Conservation (phyloP, 2,329 filamentous ascomycete genomes). For the Colletotrichum orbiculare region DNA sequence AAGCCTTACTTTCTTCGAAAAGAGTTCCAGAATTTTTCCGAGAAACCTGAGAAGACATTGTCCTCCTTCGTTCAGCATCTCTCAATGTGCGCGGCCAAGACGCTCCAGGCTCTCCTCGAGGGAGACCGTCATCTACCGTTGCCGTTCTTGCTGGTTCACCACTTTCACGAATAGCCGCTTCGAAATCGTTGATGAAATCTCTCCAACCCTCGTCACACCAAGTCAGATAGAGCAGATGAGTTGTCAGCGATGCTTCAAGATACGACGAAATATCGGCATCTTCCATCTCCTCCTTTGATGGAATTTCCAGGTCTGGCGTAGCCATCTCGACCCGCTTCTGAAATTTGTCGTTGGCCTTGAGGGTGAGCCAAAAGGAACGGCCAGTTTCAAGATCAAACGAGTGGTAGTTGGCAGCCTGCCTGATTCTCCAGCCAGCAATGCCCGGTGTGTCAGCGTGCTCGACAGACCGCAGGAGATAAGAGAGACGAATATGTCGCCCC, state of each 20-base stretch:
- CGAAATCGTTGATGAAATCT: constrained; percentile 14
- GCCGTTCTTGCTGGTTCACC: neutral
- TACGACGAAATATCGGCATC: neutral
- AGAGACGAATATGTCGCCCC: neutral
- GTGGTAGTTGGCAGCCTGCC: constrained; percentile 12
- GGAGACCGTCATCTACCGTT: neutral
- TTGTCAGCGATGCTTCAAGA: constrained; percentile 5
- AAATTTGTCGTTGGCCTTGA: neutral
- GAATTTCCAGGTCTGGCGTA: neutral
- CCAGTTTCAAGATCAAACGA: constrained; percentile 1
- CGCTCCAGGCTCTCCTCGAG: neutral
- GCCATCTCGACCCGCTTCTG: rapidly evolving
- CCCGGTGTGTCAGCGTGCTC: neutral
- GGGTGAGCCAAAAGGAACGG: neutral
- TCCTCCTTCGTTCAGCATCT: no score
- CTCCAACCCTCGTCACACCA: constrained; percentile 26
- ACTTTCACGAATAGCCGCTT: neutral
- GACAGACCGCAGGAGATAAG: constrained; percentile 15
- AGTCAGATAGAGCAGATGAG: neutral
- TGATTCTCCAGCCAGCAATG: neutral
- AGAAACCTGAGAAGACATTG: no score
- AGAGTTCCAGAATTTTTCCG: no score
- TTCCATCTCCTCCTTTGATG: neutral
- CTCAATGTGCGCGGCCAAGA: neutral
- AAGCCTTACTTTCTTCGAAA: no score